Evolutionary conservation across 2,329 filamentous ascomycete genomes (phyloP).

Genomic region (Sclerotinia sclerotiorum): DNA sequence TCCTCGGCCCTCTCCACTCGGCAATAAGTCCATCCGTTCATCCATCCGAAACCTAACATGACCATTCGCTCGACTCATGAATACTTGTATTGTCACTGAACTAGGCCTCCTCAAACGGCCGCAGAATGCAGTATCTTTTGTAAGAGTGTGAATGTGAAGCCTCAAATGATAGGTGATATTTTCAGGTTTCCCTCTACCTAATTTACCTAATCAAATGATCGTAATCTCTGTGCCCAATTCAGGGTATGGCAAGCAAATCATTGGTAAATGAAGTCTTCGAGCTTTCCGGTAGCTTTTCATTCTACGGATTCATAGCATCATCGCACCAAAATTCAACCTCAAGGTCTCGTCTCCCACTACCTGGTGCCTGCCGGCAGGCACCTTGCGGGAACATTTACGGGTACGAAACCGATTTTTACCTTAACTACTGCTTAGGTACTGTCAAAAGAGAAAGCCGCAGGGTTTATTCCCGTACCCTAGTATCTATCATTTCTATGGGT

Average conservation of each 20-base stretch:
- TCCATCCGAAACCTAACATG: conserved; percentile 4
- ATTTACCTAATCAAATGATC: conserved; percentile 30
- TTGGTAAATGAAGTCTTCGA: conserved; percentile 7
- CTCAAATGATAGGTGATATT: conserved; percentile 28
- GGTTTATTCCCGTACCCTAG: conserved; percentile 14
- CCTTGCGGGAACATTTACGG: conserved; percentile 12
- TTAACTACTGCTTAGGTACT: neutral
- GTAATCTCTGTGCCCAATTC: conserved; percentile 30
- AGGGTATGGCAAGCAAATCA: conserved; percentile 9
- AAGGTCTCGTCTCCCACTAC: conserved; percentile 36
- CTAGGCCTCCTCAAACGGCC: conserved; percentile 18
- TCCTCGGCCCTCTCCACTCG: conserved; percentile 5
- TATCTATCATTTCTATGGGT: conserved; percentile 22
- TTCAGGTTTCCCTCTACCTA: conserved; percentile 16
- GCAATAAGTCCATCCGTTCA: conserved; percentile 5
- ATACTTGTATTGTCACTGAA: conserved; percentile 19
- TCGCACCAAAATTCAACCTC: conserved; percentile 8
- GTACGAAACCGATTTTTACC: conserved; percentile 7
- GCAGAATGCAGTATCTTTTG: conserved; percentile 24
- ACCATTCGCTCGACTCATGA: conserved; percentile 12
- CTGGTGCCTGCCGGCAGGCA: conserved; percentile 33
- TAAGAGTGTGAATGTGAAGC: conserved; percentile 24
- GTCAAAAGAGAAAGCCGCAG: conserved; percentile 13
- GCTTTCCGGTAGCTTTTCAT: conserved; percentile 10
- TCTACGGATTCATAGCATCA: neutral